Evolutionary conservation across 2,329 filamentous ascomycete species (phyloP).

Genomic region (Pseudocercospora pini-densiflorae): DNA sequence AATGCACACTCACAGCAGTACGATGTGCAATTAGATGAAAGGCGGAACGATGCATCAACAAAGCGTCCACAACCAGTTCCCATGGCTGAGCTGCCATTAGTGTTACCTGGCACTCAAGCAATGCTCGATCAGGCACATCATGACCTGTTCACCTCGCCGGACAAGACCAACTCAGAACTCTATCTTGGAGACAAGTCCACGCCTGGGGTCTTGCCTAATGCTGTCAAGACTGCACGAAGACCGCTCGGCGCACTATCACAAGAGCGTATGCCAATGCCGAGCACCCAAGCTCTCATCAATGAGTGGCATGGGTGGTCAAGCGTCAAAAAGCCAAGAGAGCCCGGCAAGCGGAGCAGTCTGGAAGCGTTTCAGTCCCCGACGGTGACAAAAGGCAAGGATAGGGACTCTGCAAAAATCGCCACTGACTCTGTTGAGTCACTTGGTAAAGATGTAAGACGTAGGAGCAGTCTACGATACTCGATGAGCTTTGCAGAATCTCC

Average conservation of each 20-base stretch:
- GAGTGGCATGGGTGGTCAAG: conserved; percentile 48
- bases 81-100: conserved; percentile 22
- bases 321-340: conserved; percentile 43
- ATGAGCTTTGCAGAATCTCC: conserved; percentile 27
- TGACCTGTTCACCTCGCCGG: conserved; percentile 36
- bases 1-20: neutral
- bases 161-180: conserved; percentile 26
- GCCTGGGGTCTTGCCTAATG: conserved; percentile 41
- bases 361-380: conserved; percentile 21
- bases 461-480: conserved; percentile 34
- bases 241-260: conserved; percentile 30
- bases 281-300: conserved; percentile 52
- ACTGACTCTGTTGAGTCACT: conserved; percentile 9
- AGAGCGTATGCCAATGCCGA: conserved; percentile 36
- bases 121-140: conserved; percentile 37
- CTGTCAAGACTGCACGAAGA: conserved; percentile 32
- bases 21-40: neutral
- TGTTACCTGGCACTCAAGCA: conserved; percentile 34
- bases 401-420: neutral
- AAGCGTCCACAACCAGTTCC: neutral
- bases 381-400: conserved; percentile 13
- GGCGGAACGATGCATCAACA: neutral
- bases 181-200: conserved; percentile 21
- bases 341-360: conserved; percentile 16
- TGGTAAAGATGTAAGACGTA: conserved; percentile 14